A percentile compares a stretch with the other conserved stretches of the same genome.
phyloP scores from a whole-genome alignment of 108 stramenopile genomes.

The Pseudonitzschia pungens region DNA sequence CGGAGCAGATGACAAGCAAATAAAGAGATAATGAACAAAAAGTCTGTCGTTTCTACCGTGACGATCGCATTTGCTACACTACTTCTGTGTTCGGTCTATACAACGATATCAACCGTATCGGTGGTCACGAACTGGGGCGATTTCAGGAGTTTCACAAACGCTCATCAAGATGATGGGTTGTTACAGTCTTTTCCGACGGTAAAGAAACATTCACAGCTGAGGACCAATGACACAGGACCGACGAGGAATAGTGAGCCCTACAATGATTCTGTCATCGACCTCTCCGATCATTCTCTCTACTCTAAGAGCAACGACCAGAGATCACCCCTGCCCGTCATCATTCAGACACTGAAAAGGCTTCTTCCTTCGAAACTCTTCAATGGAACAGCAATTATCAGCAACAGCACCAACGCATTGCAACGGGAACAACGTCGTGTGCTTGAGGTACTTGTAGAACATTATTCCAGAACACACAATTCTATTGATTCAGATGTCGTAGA shows the following conservation, averaged over 20 bases:
- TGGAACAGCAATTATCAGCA: background rate
- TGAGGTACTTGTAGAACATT: constrained; percentile 7
- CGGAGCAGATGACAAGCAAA: no score
- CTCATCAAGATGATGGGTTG: background rate
- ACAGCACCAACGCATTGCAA: constrained; percentile 1
- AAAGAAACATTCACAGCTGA: no score
- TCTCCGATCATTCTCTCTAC: no score
- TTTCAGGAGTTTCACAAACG: background rate
- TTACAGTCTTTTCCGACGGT: no score
- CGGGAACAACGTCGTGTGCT: background rate
- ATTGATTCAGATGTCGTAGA: constrained; percentile 15
- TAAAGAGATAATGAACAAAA: background rate
- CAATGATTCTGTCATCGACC: no score
- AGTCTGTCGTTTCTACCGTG: background rate
- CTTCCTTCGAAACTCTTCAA: background rate
- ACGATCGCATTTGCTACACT: background rate
- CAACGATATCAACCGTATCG: background rate
- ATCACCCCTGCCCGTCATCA: background rate
- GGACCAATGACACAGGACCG: no score
- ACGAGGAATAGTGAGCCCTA: no score
- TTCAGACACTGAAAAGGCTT: background rate
- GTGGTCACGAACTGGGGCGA: background rate
- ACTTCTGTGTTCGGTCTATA: background rate
- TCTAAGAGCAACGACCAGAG: background rate
- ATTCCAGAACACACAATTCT: background rate